phyloP scores from a whole-genome alignment of 2,329 filamentous ascomycete genomes.

The Aspergillus sp. region DNA sequence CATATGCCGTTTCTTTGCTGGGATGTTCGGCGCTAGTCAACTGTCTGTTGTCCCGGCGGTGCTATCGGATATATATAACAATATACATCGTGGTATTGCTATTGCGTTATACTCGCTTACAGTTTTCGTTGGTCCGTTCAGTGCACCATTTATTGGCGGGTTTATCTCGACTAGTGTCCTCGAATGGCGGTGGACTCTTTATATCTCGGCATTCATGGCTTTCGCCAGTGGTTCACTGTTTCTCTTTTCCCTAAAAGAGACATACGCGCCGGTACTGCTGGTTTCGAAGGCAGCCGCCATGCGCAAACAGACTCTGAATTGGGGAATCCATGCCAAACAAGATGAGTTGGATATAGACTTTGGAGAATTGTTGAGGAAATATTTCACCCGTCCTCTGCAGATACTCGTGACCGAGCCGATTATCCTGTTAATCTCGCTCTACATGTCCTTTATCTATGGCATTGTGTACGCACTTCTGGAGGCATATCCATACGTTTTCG shows the following conservation, averaged over 20 bases:
- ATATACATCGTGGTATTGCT: conserved; percentile 31
- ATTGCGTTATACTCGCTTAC: conserved; percentile 43
- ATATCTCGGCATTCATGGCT: conserved; percentile 46
- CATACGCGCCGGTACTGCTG: conserved; percentile 48
- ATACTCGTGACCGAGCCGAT: conserved; percentile 33
- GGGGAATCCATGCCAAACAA: conserved; percentile 49
- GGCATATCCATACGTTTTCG: conserved; percentile 25
- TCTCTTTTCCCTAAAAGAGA: conserved; percentile 44
- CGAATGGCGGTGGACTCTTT: conserved; percentile 46
- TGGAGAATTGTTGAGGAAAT: conserved; percentile 38
- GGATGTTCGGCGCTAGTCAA: conserved; percentile 38
- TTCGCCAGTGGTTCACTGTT: conserved; percentile 33
- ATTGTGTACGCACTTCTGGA: conserved; percentile 21
- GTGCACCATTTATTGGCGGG: conserved; percentile 45
- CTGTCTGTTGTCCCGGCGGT: conserved; percentile 39
- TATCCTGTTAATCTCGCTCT: conserved; percentile 24
- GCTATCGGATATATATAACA: conserved; percentile 44
- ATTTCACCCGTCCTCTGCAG: conserved; percentile 36
- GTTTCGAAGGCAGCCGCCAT: conserved; percentile 46
- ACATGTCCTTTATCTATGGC: conserved; percentile 28
- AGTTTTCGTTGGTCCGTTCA: conserved; percentile 42
- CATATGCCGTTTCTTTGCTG: conserved; percentile 41
- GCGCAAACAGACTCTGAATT: conserved; percentile 46
- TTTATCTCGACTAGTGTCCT: conserved; percentile 42
- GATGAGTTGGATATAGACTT: conserved; percentile 46